Evolutionary conservation across 192 early-diverging fungal species (phyloP).

Genomic region (Coemansia sp.): DNA sequence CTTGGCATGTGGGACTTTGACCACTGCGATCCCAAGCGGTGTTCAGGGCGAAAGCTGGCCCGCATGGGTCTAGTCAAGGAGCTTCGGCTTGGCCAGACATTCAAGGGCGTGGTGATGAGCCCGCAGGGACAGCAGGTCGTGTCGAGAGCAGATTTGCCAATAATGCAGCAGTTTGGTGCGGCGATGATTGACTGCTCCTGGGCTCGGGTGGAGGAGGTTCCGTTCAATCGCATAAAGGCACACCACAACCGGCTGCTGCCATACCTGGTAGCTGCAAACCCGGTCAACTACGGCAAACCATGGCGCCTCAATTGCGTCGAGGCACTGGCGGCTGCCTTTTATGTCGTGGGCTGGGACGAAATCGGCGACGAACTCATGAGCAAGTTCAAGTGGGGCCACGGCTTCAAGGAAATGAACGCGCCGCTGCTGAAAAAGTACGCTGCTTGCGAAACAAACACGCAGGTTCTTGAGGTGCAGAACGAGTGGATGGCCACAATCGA

Average conservation of each 20-base stretch:
- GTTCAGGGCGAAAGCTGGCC: constrained; percentile 87
- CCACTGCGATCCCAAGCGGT: constrained; percentile 98
- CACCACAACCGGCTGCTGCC: constrained; percentile 88
- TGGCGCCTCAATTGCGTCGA: constrained; percentile 97
- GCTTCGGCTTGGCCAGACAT: constrained; percentile 76
- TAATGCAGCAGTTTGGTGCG: constrained; percentile 71
- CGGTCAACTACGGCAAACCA: constrained; percentile 95
- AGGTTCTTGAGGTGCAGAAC: constrained; percentile 72
- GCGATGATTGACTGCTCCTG: constrained; percentile 98
- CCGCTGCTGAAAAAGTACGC: constrained; percentile 73
- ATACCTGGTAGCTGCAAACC: constrained; percentile 92
- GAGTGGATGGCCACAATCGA: constrained; percentile 76
- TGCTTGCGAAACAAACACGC: constrained; percentile 66
- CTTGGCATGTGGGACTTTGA: constrained; percentile 95
- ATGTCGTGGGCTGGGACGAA: constrained; percentile 75
- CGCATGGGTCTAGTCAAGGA: constrained; percentile 75
- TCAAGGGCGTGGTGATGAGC: constrained; percentile 85
- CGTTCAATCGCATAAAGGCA: constrained; percentile 81
- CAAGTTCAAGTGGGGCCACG: constrained; percentile 95
- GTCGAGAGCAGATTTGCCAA: constrained; percentile 75
- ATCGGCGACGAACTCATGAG: constrained; percentile 70
- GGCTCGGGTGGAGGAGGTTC: constrained; percentile 91
- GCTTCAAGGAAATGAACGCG: constrained; percentile 85
- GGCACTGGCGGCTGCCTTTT: constrained; percentile 91
- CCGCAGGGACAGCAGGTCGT: constrained; percentile 85